Evolutionary conservation across 2,329 filamentous ascomycete genomes (phyloP).

Genomic region (Calonectria pseudoreteaudii): DNA sequence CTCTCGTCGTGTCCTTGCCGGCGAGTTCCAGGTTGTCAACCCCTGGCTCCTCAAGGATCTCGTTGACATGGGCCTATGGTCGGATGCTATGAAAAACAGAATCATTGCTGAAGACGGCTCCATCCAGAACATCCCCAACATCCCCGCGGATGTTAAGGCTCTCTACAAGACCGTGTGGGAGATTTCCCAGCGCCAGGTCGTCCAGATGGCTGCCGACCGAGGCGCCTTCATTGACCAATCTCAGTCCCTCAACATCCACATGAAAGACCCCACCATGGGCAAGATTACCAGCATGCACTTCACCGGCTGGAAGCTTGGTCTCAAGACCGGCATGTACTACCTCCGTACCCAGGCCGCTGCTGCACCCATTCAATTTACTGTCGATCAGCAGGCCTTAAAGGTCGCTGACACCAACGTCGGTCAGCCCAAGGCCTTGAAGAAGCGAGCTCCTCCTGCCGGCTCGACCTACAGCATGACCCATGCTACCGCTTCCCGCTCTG

Average conservation of each 20-base stretch:
- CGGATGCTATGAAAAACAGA: slow-evolving; percentile 99
- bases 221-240: slow-evolving; percentile 99
- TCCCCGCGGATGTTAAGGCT: slow-evolving; percentile 93
- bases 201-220: slow-evolving; percentile 98
- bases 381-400: slow-evolving; percentile 95
- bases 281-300: slow-evolving; percentile 99
- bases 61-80: slow-evolving; percentile 98
- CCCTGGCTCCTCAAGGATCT: slow-evolving; percentile 98
- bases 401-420: slow-evolving; percentile 84
- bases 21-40: slow-evolving; percentile 99
- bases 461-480: slow-evolving; percentile 60
- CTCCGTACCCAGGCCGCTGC: slow-evolving; percentile 97
- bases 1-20: slow-evolving; percentile 95
- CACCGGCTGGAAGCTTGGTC: slow-evolving; percentile 96
- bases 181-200: slow-evolving; percentile 93
- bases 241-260: slow-evolving; percentile 98
- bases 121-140: slow-evolving; percentile 96
- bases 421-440: slow-evolving; percentile 74
- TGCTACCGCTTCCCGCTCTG: slow-evolving; percentile 74
- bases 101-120: slow-evolving; percentile 98
- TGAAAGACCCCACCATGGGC: slow-evolving; percentile 99
- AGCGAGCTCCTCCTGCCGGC: slow-evolving; percentile 71
- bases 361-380: slow-evolving; percentile 98
- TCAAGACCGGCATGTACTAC: slow-evolving; percentile 99
- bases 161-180: slow-evolving; percentile 99